Evolutionary conservation across 257 asterid genomes (phyloP).

Genomic region (Solanum clarkiae): DNA sequence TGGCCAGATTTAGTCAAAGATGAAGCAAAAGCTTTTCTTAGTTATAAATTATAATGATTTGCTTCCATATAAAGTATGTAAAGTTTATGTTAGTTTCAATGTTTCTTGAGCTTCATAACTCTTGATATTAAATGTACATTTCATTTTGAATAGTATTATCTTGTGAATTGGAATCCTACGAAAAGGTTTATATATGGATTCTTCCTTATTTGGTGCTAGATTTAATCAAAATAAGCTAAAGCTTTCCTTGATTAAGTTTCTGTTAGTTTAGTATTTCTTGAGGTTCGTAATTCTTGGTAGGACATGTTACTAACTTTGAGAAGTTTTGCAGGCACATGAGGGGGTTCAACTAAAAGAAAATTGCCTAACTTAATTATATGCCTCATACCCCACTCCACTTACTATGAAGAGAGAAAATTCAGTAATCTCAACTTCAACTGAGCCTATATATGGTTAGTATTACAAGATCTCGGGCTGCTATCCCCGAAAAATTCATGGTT

Average conservation of each 20-base stretch:
- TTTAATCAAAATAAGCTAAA: background rate
- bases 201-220: background rate
- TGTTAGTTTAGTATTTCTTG: background rate
- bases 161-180: background rate
- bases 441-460: constrained; percentile 29
- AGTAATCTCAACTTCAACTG: background rate
- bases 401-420: constrained; percentile 9
- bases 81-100: background rate
- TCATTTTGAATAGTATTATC: background rate
- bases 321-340: constrained; percentile 11
- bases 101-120: background rate
- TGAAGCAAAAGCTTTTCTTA: background rate
- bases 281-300: background rate
- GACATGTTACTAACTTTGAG: background rate
- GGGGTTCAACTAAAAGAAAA: constrained; percentile 20
- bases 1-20: background rate
- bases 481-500: constrained; percentile 19
- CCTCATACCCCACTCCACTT: background rate
- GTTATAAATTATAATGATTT: background rate
- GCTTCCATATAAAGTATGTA: background rate
- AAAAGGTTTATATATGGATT: background rate
- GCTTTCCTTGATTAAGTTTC: background rate
- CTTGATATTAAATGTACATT: background rate
- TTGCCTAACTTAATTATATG: background rate
- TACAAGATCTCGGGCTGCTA: constrained; percentile 77